phyloP scores from a whole-genome alignment of 441 rosid species.

The Eutrema salsugineum region DNA sequence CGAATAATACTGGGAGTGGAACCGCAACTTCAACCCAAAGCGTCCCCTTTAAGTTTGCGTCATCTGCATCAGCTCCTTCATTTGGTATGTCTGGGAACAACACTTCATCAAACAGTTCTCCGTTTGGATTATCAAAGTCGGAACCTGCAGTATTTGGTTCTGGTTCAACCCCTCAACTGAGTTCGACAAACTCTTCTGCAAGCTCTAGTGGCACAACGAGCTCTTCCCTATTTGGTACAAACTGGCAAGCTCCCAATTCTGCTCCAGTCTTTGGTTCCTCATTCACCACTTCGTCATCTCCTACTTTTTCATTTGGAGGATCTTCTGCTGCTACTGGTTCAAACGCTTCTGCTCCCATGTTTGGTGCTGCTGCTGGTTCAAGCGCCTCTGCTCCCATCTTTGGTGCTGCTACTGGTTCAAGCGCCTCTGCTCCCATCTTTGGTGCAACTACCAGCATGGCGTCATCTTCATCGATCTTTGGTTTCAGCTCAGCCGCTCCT shows the following conservation, averaged over 20 bases:
- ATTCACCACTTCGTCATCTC: slow-evolving; percentile 39
- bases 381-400: too few relatives aligned
- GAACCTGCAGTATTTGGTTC: slow-evolving; percentile 41
- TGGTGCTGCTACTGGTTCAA: not conserved
- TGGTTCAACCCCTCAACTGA: slow-evolving; percentile 42
- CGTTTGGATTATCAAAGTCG: slow-evolving; percentile 46
- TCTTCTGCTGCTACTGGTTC: slow-evolving; percentile 32
- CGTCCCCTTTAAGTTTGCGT: slow-evolving; percentile 44
- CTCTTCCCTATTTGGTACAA: slow-evolving; percentile 47
- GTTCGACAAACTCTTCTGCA: slow-evolving; percentile 40
- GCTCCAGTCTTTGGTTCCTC: slow-evolving; percentile 40
- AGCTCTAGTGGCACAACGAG: slow-evolving; percentile 40
- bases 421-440: slow-evolving; percentile 36
- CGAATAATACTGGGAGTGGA: slow-evolving; percentile 41
- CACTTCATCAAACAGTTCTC: slow-evolving; percentile 43
- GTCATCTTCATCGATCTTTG: slow-evolving; percentile 40
- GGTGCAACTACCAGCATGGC: slow-evolving; percentile 46
- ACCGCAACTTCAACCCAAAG: slow-evolving; percentile 49
- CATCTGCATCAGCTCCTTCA: slow-evolving; percentile 47
- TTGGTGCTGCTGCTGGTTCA: too few relatives aligned
- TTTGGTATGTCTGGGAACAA: slow-evolving; percentile 45
- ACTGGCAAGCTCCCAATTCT: slow-evolving; percentile 50
- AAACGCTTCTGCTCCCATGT: too few relatives aligned
- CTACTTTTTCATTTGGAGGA: slow-evolving; percentile 46
- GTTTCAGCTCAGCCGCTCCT: slow-evolving; percentile 49